phyloP scores from a whole-genome alignment of 2,329 filamentous ascomycete species.

The Acephala macrosclerotiorum region DNA sequence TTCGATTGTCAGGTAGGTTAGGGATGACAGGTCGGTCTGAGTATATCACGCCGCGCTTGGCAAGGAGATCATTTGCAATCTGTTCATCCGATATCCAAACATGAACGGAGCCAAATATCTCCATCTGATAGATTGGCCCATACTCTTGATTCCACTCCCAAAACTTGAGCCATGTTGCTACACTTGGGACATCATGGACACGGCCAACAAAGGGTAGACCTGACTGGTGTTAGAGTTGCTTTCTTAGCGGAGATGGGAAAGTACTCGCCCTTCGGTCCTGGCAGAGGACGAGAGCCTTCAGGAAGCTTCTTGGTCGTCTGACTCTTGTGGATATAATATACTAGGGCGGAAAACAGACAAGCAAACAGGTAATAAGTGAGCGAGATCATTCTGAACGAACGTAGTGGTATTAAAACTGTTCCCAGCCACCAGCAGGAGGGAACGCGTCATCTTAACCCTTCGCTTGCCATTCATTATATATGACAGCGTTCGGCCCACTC shows the following conservation, averaged over 20 bases:
- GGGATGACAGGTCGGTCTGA: constrained; percentile 57
- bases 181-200: constrained; percentile 53
- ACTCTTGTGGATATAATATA: constrained; percentile 13
- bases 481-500: background rate
- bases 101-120: constrained; percentile 54
- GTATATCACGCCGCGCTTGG: constrained; percentile 51
- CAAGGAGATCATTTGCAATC: constrained; percentile 54
- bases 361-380: constrained; percentile 13
- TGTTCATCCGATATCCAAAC: constrained; percentile 57
- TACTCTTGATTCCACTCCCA: constrained; percentile 55
- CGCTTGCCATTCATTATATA: constrained; percentile 1
- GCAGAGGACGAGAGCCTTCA: constrained; percentile 29
- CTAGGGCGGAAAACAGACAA: constrained; percentile 19
- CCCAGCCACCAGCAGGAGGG: background rate
- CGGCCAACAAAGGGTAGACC: constrained; percentile 53
- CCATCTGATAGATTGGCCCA: constrained; percentile 55
- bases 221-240: constrained; percentile 32
- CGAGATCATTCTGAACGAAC: constrained; percentile 18
- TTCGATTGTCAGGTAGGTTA: constrained; percentile 56
- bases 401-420: background rate
- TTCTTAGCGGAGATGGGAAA: background rate
- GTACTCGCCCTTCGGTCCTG: constrained; percentile 31
- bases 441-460: background rate
- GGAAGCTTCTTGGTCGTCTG: constrained; percentile 28
- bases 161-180: constrained; percentile 55